phyloP scores from a whole-genome alignment of 768 basidiomycete genomes.

The Agaricus blazei region DNA sequence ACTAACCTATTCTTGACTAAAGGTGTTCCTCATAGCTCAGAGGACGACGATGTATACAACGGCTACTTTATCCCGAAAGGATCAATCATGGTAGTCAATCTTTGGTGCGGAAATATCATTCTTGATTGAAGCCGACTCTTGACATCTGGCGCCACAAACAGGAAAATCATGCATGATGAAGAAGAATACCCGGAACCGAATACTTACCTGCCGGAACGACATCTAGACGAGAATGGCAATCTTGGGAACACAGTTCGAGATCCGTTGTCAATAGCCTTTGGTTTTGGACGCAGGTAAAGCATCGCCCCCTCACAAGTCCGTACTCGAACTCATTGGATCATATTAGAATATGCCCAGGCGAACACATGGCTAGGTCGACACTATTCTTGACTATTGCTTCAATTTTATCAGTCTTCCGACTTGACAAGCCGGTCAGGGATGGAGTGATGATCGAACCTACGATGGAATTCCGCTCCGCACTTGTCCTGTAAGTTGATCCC shows the following conservation, averaged over 20 bases:
- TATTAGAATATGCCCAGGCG: slow-evolving; percentile 31
- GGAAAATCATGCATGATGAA: slow-evolving; percentile 30
- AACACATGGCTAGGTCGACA: slow-evolving; percentile 22
- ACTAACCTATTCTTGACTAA: background rate
- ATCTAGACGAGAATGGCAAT: slow-evolving; percentile 32
- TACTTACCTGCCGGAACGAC: slow-evolving; percentile 43
- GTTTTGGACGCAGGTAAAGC: slow-evolving; percentile 34
- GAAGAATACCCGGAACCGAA: slow-evolving; percentile 27
- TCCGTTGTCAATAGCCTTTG: slow-evolving; percentile 30
- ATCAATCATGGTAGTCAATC: slow-evolving; percentile 28
- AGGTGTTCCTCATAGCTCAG: slow-evolving; percentile 28
- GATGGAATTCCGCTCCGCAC: slow-evolving; percentile 14
- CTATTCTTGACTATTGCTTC: slow-evolving; percentile 25
- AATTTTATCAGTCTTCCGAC: slow-evolving; percentile 27
- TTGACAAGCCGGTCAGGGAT: slow-evolving; percentile 21
- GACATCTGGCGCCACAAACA: slow-evolving; percentile 5
- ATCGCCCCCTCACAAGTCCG: background rate
- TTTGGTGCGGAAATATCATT: slow-evolving; percentile 19
- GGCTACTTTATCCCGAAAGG: slow-evolving; percentile 41
- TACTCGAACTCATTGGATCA: background rate
- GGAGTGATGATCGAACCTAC: slow-evolving; percentile 18
- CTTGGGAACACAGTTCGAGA: slow-evolving; percentile 24
- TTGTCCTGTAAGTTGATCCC: slow-evolving; percentile 15
- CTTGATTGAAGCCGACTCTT: background rate
- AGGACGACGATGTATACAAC: slow-evolving; percentile 39